Evolutionary conservation across 441 rosid species (phyloP), one percentile per base, ranked within the genome.

Genomic region (Rhodomyrtus psidioides): DNA sequence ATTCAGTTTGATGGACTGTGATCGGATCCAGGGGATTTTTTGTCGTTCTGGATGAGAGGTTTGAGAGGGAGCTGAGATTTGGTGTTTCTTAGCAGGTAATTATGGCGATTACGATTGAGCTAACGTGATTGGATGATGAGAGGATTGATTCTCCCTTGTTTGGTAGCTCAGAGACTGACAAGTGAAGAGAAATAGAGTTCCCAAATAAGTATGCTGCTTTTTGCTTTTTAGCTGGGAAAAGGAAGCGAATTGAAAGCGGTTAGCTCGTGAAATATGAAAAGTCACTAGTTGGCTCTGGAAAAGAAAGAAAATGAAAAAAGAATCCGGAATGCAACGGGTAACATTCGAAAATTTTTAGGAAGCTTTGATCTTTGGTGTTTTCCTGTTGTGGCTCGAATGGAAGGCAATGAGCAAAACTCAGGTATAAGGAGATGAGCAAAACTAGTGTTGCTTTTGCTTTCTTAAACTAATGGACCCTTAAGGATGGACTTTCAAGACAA

Each of bases 11-110:
- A 53, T 90, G 12, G 59, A 27, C 30, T 86, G 86, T 81, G 84
- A 88, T 76, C 53, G 88, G 92, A 89, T 90, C 88, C 89, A 39
- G 86, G 55, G 87, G 90, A 86, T 86, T 86, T 55, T 81, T 84
- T 87, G 65, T 84, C 62, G 46, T 53, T 53, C 83, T 82, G 84
- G 82, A 83, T 39, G 87, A 81, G 83, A 81, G 89, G 83, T 88
- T 87, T 70, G 90, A 86, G 62, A 89, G 90, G 88, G 82, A 85
- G 83, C 81, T 6, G 75, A 26, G 19, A 82, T 27, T 58, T 17
- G 58, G 51, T 21, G 79, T 9, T 82, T 4, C 44, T 85, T 75
- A 49, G 34, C 46, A 27, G 28, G 21, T 26, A 23, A 17, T 27
- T n/a, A 19, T 82, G 28, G n/a, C 17, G 76, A 12, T 27, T 60